Conservation (phyloP, 139 green algal species). For the Coelastrella sp. region DNA sequence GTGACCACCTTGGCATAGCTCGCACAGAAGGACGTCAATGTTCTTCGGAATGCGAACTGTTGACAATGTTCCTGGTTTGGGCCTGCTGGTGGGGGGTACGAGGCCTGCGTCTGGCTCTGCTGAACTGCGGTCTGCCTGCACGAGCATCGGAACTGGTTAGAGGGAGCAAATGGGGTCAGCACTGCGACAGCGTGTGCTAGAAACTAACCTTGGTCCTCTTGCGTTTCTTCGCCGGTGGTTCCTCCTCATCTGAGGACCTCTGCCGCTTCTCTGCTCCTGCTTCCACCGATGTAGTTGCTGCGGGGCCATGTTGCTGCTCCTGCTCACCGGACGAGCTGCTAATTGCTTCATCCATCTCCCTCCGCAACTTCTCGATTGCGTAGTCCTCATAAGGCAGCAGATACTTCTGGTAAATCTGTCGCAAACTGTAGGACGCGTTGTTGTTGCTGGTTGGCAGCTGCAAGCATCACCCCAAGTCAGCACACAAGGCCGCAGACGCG, state of each 20-base stretch:
- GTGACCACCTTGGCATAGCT: constrained; percentile 59
- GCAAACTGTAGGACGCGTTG: constrained; percentile 77
- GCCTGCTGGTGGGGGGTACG: constrained; percentile 58
- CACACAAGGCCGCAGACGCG: not conserved
- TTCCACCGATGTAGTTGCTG: constrained; percentile 19
- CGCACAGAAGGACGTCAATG: constrained; percentile 74
- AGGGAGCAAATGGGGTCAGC: not conserved
- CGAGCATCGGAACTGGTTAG: not conserved
- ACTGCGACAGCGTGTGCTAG: not conserved
- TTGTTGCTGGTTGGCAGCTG: constrained; percentile 67
- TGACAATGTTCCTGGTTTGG: not conserved
- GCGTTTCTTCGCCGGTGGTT: constrained; percentile 67
- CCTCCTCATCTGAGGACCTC: constrained; percentile 23
- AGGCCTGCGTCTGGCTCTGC: constrained; percentile 11
- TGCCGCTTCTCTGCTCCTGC: constrained; percentile 3
- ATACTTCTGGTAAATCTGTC: constrained; percentile 84
- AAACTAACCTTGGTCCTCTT: constrained; percentile 63
- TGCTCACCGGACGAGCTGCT: not conserved
- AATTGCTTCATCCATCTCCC: constrained; percentile 41
- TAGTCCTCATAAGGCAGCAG: constrained; percentile 83
- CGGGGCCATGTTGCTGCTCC: not conserved
- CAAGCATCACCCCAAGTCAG: not conserved
- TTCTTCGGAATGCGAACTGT: constrained; percentile 40
- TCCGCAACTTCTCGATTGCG: constrained; percentile 36
- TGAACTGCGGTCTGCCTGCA: constrained; percentile 27